These are phyloP conservation scores for Aureobasidium pullulans DNA, from an alignment of 2,329 filamentous ascomycete species.

Conservation along the genomic window DNA sequence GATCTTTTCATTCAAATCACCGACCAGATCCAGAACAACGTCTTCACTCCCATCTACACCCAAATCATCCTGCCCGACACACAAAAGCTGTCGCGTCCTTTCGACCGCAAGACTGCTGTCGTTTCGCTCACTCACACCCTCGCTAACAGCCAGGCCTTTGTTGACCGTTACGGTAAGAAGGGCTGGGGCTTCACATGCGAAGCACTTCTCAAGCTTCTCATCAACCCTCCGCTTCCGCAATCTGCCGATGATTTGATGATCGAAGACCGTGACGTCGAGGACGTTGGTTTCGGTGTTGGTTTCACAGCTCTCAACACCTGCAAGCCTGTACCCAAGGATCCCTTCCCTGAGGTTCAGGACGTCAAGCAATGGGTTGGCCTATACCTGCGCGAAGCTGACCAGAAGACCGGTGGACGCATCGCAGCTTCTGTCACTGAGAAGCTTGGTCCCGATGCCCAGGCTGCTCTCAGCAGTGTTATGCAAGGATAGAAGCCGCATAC, in stretches of 20 bases:
- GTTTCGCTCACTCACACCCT: slow-evolving; percentile 90
- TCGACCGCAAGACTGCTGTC: slow-evolving; percentile 89
- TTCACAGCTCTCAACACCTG: slow-evolving; percentile 93
- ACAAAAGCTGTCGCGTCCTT: slow-evolving; percentile 75
- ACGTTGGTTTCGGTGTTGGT: slow-evolving; percentile 87
- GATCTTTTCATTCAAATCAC: slow-evolving; percentile 85
- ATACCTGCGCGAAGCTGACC: slow-evolving; percentile 71
- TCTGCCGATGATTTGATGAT: slow-evolving; percentile 61
- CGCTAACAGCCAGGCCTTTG: slow-evolving; percentile 77
- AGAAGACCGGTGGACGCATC: slow-evolving; percentile 63
- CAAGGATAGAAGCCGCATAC: slow-evolving; percentile 17
- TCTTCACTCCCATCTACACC: slow-evolving; percentile 81
- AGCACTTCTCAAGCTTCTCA: slow-evolving; percentile 78
- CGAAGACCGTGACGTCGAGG: slow-evolving; percentile 84
- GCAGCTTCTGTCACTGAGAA: slow-evolving; percentile 64
- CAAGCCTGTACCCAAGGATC: slow-evolving; percentile 64
- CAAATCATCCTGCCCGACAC: slow-evolving; percentile 82
- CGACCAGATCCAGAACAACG: slow-evolving; percentile 68
- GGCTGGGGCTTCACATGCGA: slow-evolving; percentile 90
- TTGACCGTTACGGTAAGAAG: slow-evolving; percentile 60
- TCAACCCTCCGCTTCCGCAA: slow-evolving; percentile 71
- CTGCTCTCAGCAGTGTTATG: slow-evolving; percentile 33
- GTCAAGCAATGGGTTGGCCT: slow-evolving; percentile 76
- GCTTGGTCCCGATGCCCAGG: slow-evolving; percentile 41
- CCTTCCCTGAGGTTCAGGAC: slow-evolving; percentile 77